Evolutionary conservation across 352 stramenopile genomes (phyloP).

Genomic region (Phytophthora kernoviae): DNA sequence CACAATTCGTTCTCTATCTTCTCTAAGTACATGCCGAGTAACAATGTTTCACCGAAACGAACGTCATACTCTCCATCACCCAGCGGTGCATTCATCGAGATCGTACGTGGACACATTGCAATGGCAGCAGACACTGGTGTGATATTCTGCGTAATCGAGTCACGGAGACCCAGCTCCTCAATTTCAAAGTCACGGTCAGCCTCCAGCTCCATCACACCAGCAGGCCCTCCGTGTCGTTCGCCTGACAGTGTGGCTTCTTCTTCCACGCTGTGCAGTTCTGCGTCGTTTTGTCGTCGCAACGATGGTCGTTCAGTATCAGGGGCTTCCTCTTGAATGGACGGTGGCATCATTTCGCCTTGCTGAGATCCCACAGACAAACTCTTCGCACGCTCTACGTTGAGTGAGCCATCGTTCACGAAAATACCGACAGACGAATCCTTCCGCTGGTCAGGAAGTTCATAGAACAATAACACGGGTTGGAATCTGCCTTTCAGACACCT

Average conservation of each 20-base stretch:
- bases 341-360: conserved; percentile 48
- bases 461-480: conserved; percentile 85
- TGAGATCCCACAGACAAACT: conserved; percentile 67
- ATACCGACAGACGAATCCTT: conserved; percentile 84
- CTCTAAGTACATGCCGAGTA: conserved; percentile 84
- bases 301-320: conserved; percentile 46
- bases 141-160: conserved; percentile 75
- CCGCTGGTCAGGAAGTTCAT: conserved; percentile 80
- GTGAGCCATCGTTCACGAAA: conserved; percentile 37
- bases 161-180: conserved; percentile 49
- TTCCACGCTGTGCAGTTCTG: conserved; percentile 37
- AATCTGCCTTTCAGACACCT: conserved; percentile 80
- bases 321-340: conserved; percentile 61
- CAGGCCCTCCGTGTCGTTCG: conserved; percentile 7
- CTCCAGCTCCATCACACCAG: conserved; percentile 49
- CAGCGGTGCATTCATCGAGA: conserved; percentile 65
- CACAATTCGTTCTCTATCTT: conserved; percentile 78
- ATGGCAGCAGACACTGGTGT: conserved; percentile 76
- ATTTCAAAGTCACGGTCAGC: conserved; percentile 59
- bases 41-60: conserved; percentile 66
- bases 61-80: conserved; percentile 79
- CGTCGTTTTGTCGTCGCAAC: conserved; percentile 34
- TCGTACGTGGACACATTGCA: conserved; percentile 78
- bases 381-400: conserved; percentile 47
- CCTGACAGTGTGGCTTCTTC: conserved; percentile 34